Evolutionary conservation across 2,329 filamentous ascomycete genomes (phyloP).

Genomic region (Nemania abortiva): DNA sequence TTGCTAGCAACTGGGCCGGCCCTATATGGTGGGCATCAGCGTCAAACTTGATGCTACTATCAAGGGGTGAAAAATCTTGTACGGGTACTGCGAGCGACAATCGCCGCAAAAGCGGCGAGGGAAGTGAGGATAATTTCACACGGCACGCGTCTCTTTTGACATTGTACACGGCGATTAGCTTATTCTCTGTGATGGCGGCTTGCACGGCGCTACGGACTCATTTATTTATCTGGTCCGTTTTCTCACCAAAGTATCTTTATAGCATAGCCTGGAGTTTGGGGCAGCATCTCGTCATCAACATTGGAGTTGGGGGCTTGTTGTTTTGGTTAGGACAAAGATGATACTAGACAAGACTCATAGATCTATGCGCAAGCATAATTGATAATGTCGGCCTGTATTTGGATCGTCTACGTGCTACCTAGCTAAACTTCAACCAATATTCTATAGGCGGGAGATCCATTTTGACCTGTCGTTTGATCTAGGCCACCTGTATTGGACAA

Average conservation of each 20-base stretch:
- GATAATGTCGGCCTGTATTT: background rate
- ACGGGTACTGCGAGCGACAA: slow-evolving; percentile 33
- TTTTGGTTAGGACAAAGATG: slow-evolving; percentile 62
- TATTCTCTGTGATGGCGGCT: slow-evolving; percentile 85
- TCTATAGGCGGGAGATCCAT: background rate
- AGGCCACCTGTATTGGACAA: no score
- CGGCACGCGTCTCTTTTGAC: slow-evolving; percentile 75
- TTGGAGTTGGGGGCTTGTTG: slow-evolving; percentile 70
- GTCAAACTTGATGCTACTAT: slow-evolving; percentile 69
- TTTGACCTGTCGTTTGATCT: background rate
- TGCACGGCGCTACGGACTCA: slow-evolving; percentile 88
- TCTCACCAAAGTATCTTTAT: slow-evolving; percentile 96
- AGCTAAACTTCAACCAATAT: background rate
- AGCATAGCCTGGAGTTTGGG: slow-evolving; percentile 87
- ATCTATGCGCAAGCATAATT: slow-evolving; percentile 11
- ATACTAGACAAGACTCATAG: slow-evolving; percentile 6
- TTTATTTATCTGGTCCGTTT: slow-evolving; percentile 98
- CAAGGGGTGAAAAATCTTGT: slow-evolving; percentile 45
- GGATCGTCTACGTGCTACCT: background rate
- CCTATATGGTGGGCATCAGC: slow-evolving; percentile 87
- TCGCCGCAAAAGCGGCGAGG: slow-evolving; percentile 26
- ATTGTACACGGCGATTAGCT: slow-evolving; percentile 73
- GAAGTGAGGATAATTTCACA: slow-evolving; percentile 50
- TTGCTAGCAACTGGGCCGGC: slow-evolving; percentile 90
- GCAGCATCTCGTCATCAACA: slow-evolving; percentile 81